Percentiles rank a stretch among this genome's conserved stretches.
Evolutionary conservation across 495 filamentous ascomycete genomes (phyloP).

Genomic region (Penicillium turbatum): DNA sequence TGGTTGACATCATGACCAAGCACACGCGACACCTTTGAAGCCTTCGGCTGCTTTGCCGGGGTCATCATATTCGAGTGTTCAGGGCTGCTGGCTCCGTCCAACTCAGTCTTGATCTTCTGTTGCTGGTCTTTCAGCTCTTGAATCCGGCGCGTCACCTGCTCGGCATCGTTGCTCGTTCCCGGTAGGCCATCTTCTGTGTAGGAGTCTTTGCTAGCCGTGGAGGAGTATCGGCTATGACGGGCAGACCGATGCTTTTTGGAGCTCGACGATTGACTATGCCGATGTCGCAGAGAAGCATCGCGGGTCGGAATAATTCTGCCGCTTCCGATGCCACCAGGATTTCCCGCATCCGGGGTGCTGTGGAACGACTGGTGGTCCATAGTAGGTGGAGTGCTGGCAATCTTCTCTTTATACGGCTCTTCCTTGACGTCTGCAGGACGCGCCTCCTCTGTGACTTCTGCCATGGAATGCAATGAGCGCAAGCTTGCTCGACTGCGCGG

Average conservation of each 20-base stretch:
- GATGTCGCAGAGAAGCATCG: constrained; percentile 61
- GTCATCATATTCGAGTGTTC: constrained; percentile 29
- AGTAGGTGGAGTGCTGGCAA: constrained; percentile 24
- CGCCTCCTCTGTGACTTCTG: constrained; percentile 40
- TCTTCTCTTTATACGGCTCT: constrained; percentile 19
- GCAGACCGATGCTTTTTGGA: constrained; percentile 34
- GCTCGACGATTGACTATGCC: constrained; percentile 39
- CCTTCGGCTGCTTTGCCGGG: constrained; percentile 19
- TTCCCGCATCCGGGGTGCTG: constrained; percentile 28
- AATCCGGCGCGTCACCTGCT: constrained; percentile 47
- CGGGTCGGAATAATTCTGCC: constrained; percentile 57
- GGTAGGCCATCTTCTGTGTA: constrained; percentile 31
- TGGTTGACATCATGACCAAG: constrained; percentile 4
- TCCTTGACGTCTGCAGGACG: constrained; percentile 19
- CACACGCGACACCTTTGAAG: constrained; percentile 5
- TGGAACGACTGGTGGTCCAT: constrained; percentile 26
- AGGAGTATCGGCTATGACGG: constrained; percentile 40
- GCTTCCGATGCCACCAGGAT: constrained; percentile 44
- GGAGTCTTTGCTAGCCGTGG: constrained; percentile 36
- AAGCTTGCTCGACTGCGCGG: constrained; percentile 40
- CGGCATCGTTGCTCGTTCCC: constrained; percentile 36
- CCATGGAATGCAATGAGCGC: constrained; percentile 45
- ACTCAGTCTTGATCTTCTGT: constrained; percentile 40
- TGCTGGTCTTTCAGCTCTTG: constrained; percentile 51
- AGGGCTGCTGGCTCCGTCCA: constrained; percentile 35